Base-by-base conservation (phyloP, 225 moss, liverwort and hornwort species). In the Physcomitrium patens region DNA sequence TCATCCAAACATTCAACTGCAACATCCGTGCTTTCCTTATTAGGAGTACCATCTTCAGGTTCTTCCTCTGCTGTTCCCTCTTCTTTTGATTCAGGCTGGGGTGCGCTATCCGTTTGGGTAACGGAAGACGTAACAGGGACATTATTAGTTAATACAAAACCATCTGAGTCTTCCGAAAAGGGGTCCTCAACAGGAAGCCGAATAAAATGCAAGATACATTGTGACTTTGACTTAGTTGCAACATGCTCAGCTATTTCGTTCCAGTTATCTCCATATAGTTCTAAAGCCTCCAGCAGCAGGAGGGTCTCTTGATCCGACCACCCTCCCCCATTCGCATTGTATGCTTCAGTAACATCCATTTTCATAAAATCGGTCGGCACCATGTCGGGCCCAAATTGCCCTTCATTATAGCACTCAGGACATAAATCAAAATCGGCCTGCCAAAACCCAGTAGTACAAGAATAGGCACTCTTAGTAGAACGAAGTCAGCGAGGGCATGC, bases 371-470 rank as follows among this genome's bases (percentile, higher is more conserved):
- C 99, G 63, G 90, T 89, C 22, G 93, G 80, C 56, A 89, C 50
- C 99, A 99, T 91, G 72, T 91, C 86, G 10, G 89, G 82, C 77
- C 99, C 95, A 62, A 93, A 99, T 69, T 88, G 85, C 77, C 86
- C 89, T 82, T 90, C 88, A 61, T 86, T 88, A 42, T 93, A 99
- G 73, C 99, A 99, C 80, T 93, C 81, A 68, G 92, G 82, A 87
- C 99, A 99, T 80, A 99, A 90, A 89, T 95, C 99, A 87, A 95
- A 95, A 89, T 93, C 95, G 77, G 99, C 95, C 99, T 99, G 99
- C 85, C 76, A 54, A 57, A 86, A 83, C 74, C 51, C 61, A 77
- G 60, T 63, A 12, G 50, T 60, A 70, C 49, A 16, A 65, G 37
- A 69, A 73, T 57, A 12, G 26, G 44, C 62, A 75, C 31, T 62